These are phyloP conservation scores for Ottelia alismoides DNA, from an alignment of 106 monocot genomes.

Conservation along the genomic window DNA sequence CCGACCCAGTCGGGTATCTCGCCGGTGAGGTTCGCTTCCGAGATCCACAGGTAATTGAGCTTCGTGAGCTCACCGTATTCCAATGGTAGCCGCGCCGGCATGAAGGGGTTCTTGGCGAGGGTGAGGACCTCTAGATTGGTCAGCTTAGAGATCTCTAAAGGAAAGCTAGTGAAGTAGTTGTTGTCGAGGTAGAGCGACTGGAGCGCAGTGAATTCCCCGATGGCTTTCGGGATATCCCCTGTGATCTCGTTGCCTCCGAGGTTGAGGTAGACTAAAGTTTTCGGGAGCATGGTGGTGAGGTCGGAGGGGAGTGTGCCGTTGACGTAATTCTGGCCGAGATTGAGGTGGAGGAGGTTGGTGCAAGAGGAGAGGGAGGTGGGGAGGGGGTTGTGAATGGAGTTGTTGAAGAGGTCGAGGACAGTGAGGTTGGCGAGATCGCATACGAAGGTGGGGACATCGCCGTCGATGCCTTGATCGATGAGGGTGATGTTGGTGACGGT, in stretches of 20 bases:
- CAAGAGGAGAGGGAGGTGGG: constrained; percentile 32
- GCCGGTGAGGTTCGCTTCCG: constrained; percentile 19
- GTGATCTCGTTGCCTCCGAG: constrained; percentile 46
- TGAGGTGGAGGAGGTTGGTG: constrained; percentile 31
- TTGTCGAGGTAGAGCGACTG: constrained; percentile 22
- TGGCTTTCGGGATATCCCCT: constrained; percentile 37
- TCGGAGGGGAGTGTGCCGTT: constrained; percentile 31
- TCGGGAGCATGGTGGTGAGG: background rate
- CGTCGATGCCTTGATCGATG: constrained; percentile 1
- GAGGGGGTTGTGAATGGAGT: constrained; percentile 31
- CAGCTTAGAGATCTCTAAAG: constrained; percentile 30
- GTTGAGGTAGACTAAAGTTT: background rate
- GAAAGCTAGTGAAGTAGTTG: constrained; percentile 41
- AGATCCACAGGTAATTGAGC: constrained; percentile 24
- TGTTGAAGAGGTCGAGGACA: constrained; percentile 33
- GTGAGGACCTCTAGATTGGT: constrained; percentile 15
- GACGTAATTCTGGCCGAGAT: constrained; percentile 45
- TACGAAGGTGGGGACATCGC: constrained; percentile 24
- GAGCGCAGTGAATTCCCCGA: constrained; percentile 19
- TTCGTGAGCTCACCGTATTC: constrained; percentile 32
- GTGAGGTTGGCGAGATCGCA: constrained; percentile 40
- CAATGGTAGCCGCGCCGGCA: constrained; percentile 20
- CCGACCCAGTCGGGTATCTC: background rate
- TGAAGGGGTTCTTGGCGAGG: constrained; percentile 38
- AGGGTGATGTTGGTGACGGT: constrained; percentile 1